Evolutionary conservation across 805 yeast genomes (phyloP).

Genomic region (Candida maesae): DNA sequence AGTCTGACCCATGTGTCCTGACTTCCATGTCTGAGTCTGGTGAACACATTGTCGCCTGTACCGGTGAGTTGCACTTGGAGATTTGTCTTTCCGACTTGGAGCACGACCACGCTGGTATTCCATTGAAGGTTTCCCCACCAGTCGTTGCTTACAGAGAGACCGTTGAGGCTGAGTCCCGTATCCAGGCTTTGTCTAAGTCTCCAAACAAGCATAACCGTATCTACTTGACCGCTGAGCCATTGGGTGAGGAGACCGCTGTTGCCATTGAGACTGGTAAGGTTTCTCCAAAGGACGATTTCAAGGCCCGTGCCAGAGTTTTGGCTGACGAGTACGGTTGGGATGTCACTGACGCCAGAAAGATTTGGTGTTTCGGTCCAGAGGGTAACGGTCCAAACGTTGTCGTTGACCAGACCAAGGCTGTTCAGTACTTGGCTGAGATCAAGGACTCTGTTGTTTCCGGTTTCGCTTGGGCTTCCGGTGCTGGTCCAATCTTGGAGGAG

Average conservation of each 20-base stretch:
- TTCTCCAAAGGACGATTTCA: conserved; percentile 95
- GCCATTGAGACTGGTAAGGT: conserved; percentile 94
- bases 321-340: conserved; percentile 99
- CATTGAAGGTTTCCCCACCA: conserved; percentile 96
- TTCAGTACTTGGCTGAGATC: conserved; percentile 97
- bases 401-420: conserved; percentile 99
- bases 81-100: conserved; percentile 94
- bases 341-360: conserved; percentile 99
- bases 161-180: conserved; percentile 88
- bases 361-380: conserved; percentile 99
- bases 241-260: conserved; percentile 84
- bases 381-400: conserved; percentile 98
- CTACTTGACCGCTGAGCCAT: conserved; percentile 95
- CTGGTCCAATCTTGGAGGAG: conserved; percentile 99
- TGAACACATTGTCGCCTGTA: conserved; percentile 99
- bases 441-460: conserved; percentile 99
- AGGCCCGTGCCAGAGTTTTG: conserved; percentile 97
- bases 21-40: conserved; percentile 86
- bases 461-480: conserved; percentile 99
- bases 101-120: conserved; percentile 99
- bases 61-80: conserved; percentile 99
- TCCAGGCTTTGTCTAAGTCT: conserved; percentile 96
- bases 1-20: conserved; percentile 99
- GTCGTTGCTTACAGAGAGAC: conserved; percentile 99
- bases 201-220: conserved; percentile 99